Evolutionary conservation across 2,329 filamentous ascomycete species (phyloP).

Genomic region (Pseudogymnoascus sp.): DNA sequence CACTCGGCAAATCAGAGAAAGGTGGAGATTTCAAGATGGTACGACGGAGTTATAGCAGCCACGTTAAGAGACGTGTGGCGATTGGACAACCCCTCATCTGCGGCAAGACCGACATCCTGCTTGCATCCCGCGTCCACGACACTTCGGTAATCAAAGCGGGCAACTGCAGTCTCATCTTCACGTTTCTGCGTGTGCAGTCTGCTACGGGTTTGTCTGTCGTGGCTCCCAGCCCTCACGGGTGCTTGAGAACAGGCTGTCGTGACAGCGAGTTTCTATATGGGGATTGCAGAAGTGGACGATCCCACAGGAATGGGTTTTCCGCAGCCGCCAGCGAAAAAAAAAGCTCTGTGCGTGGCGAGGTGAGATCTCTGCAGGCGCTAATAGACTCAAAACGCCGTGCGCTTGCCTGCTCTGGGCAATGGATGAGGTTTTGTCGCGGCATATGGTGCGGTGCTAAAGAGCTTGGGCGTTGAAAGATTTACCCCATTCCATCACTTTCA

Average conservation of each 20-base stretch:
- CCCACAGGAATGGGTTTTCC: background rate
- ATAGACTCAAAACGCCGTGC: conserved; percentile 1
- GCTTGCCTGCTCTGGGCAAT: background rate
- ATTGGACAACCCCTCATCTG: conserved; percentile 6
- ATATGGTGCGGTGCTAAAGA: background rate
- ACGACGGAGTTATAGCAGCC: background rate
- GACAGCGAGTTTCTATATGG: background rate
- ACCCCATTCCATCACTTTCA: conserved; percentile 8
- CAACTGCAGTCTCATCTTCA: conserved; percentile 8
- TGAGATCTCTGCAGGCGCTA: conserved; percentile 2
- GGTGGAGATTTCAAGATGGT: conserved; percentile 3
- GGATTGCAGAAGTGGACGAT: conserved; percentile 1
- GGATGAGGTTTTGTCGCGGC: background rate
- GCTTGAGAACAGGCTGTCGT: background rate
- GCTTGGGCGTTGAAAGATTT: conserved; percentile 3
- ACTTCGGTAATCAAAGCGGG: background rate
- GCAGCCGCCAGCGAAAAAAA: background rate
- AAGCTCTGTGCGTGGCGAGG: conserved; percentile 4
- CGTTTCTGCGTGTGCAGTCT: conserved; percentile 8
- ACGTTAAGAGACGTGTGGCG: background rate
- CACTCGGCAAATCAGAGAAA: conserved; percentile 1
- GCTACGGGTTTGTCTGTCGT: background rate
- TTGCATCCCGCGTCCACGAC: conserved; percentile 1
- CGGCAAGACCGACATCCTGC: conserved; percentile 3
- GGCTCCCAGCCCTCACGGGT: background rate